Evolutionary conservation across 2,329 filamentous ascomycete species (phyloP), one percentile per base, ranked within the genome.

Genomic region (Talaromyces sp.): DNA sequence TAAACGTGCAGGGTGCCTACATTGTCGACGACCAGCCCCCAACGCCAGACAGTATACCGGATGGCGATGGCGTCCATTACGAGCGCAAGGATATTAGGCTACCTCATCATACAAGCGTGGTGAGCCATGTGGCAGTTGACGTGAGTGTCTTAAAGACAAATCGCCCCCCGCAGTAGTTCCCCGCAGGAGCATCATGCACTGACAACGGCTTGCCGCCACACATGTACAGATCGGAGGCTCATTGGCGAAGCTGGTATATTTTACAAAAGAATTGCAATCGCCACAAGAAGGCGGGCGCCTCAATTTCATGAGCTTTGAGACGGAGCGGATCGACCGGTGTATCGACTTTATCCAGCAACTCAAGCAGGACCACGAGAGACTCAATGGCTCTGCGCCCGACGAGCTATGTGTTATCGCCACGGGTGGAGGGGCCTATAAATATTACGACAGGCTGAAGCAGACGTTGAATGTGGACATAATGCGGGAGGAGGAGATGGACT

Each of bases 401-500:
- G 90, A 92, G 68, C 78, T 99, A 52, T 95, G 89, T 71, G 89
- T 99, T 65, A 96, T 98, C 87, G 95, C 95, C 2, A 99, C 95
- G 0, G 95, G 95, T 5, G 95, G 95, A 31, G 95, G 95, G 23
- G 93, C 95, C 5, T 98, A 91, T 82, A 97, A 98, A 76, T 99
- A 91, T 78, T 97, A 98, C 75, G 92, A 98, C 74, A 89, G 87
- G 75, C 92, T 99, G 68, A 88, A 87, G 72, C 86, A 94, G 65
- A 87, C 89, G 4, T 80, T 99, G 57, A 90, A 90, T 14, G 91
- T 96, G 1, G 90, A 97, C 72, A 92, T 99, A 23, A 81, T 93
- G 69, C 84, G 92, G 51, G 95, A 98, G 76, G 95, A 99, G 71
- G 95, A 99, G 79, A 99, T 99, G 95, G 92, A 96, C 76, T 99